Base-by-base conservation (phyloP, 176 grass and related monocot species). In the Elaeis guineensis region DNA sequence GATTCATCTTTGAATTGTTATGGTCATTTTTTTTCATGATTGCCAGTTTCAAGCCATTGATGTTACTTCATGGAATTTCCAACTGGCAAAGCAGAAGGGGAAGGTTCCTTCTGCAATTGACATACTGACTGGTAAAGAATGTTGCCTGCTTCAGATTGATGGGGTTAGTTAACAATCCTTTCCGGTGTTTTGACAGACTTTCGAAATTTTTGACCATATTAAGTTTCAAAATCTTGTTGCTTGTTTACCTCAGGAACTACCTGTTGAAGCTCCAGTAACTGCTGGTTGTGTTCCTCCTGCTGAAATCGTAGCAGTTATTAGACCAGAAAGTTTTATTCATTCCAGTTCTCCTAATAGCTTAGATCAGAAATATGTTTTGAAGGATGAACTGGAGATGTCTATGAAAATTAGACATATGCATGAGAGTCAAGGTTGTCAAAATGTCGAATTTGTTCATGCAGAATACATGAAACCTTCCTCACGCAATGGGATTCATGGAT, bases 361-460 rank as follows among this genome's bases (percentile, higher is more conserved):
- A 21, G 57, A 69, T 21, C 59, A 60, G 49, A 81, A 64, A 18
- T 21, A 58, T 64, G 71, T 81, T 52, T 2, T 75, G 23, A 81
- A 81, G 39, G 59, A 70, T 81, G 78, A 71, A 22, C 55, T 75
- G 21, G 78, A 58, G 59, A 81, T 81, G 72, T 21, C 17, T 21
- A 56, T 81, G 70, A 25, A 70, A 22, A 54, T 81, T 58, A 55
- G 17, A 59, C 58, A 55, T 75, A 12, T 44, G 9, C 19, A 25
- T 14, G 52, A 57, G 22, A 67, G 15, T 44, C 12, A 44, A 44
- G 35, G 2, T 44, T 12, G 2, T 44, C 19, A 63, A 58, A 59
- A 61, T 52, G 25, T 2, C 63, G 20, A 75, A 50, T 5, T 64
- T 75, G 53, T 69, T 25, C 2, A 76, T 54, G 52, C 21, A 51